Conservation (phyloP, 2,329 filamentous ascomycete genomes). For the Dendrostoma leiphaemia region DNA sequence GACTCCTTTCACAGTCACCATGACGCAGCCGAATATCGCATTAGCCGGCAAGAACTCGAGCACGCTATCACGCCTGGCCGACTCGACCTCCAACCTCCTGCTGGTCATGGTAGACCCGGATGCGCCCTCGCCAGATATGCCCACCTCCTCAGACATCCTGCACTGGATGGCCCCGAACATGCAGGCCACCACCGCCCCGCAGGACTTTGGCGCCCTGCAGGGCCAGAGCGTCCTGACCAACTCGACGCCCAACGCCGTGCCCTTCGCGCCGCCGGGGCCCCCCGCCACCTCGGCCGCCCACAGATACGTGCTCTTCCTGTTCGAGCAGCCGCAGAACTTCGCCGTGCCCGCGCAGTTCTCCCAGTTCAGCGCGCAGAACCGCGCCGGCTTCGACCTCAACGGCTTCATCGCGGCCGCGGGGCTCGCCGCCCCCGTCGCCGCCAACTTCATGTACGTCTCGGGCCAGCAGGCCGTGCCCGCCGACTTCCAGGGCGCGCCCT, state of each 20-base stretch:
- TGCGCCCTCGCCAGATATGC: conserved; percentile 6
- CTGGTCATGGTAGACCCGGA: conserved; percentile 16
- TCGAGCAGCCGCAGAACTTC: conserved; percentile 9
- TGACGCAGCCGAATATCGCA: not conserved
- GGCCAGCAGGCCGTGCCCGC: conserved; percentile 6
- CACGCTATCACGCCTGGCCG: not conserved
- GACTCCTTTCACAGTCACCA: not conserved
- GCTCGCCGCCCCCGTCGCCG: conserved; percentile 8
- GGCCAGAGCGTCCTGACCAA: not conserved
- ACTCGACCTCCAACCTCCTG: not conserved
- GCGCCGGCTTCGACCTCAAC: conserved; percentile 9
- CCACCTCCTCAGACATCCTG: conserved; percentile 7
- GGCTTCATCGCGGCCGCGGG: conserved; percentile 5
- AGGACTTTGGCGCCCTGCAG: not conserved
- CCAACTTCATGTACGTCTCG: conserved; percentile 16
- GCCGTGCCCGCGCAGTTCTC: conserved; percentile 2
- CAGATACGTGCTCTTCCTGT: conserved; percentile 16
- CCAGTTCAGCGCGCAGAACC: conserved; percentile 10
- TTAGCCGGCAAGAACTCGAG: not conserved
- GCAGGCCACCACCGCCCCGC: not conserved
- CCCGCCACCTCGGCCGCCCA: conserved; percentile 13
- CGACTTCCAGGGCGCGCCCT: conserved; percentile 8
- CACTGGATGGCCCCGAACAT: conserved; percentile 14
- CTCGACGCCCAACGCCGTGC: conserved; percentile 2
- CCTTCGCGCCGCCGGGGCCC: conserved; percentile 9